Conservation (phyloP, 2,329 filamentous ascomycete species). For the Fusarium cyanostomum region DNA sequence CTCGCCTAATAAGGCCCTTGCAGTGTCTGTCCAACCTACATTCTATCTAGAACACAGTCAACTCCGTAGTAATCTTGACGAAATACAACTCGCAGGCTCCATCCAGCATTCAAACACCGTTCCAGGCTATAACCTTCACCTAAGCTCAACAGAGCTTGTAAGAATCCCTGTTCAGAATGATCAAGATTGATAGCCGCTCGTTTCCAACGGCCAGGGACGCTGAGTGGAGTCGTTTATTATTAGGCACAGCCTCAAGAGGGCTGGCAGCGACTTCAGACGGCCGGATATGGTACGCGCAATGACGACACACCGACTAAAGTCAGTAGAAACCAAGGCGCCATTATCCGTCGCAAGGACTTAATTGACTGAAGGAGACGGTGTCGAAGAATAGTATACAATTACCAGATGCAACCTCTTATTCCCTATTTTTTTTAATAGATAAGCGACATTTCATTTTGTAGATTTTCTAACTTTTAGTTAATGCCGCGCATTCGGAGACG, state of each 20-base stretch:
- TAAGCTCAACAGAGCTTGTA: constrained; percentile 1
- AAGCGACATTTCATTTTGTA: background rate
- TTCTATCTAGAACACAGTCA: no score
- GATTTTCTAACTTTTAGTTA: constrained; percentile 14
- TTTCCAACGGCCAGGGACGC: constrained; percentile 4
- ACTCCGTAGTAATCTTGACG: no score
- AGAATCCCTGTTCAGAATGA: constrained; percentile 12
- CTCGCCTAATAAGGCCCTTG: no score
- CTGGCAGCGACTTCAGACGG: constrained; percentile 16
- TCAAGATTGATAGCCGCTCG: constrained; percentile 7
- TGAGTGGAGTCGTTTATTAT: constrained; percentile 26
- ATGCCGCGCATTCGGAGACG: constrained; percentile 24
- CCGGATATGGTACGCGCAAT: constrained; percentile 36
- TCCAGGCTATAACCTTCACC: background rate
- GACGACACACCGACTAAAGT: constrained; percentile 36
- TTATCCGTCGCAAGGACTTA: constrained; percentile 8
- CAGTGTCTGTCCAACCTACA: no score
- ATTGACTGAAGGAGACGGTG: background rate
- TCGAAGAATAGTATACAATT: background rate
- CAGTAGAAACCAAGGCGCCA: constrained; percentile 24
- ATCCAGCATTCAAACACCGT: no score
- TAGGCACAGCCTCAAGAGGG: constrained; percentile 13
- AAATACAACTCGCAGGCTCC: no score
- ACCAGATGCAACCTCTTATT: background rate
- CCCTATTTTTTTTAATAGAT: background rate